A percentile compares a stretch with the other conserved stretches of the same genome.
phyloP scores from a whole-genome alignment of 257 asterid genomes.

The Solanum pinnatisectum region DNA sequence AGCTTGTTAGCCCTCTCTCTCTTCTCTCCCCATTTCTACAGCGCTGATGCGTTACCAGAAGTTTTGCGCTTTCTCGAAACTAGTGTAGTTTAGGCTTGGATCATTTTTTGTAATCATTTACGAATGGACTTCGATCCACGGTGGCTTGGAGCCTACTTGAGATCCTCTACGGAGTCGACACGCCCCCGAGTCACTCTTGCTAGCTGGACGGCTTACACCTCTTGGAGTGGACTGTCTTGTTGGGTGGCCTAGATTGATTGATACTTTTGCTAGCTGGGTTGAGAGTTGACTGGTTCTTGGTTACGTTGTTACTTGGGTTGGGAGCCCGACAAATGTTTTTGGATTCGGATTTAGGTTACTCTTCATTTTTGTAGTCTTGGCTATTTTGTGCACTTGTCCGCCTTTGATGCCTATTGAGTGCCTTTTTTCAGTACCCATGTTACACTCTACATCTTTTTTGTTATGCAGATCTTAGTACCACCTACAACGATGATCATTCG shows the following conservation, averaged over 20 bases:
- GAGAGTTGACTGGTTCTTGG: neutral
- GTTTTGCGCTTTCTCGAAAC: too few species aligned
- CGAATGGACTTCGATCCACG: neutral
- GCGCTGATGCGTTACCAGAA: too few species aligned
- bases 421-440: neutral
- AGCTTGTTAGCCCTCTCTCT: too few species aligned
- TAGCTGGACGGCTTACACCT: neutral
- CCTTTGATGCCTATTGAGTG: too few species aligned
- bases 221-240: neutral
- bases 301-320: too few species aligned
- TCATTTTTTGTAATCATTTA: too few species aligned
- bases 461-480: too few species aligned
- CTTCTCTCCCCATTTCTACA: neutral
- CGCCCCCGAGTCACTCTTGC: neutral
- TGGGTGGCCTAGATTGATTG: too few species aligned
- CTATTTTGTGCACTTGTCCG: too few species aligned
- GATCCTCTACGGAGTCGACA: neutral
- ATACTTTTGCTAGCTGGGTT: rapidly evolving
- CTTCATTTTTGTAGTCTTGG: too few species aligned
- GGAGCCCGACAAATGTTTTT: too few species aligned
- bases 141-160: neutral
- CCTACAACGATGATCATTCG: neutral
- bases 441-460: neutral
- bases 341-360: too few species aligned
- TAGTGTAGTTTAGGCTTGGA: neutral